Evolutionary conservation across 2,329 filamentous ascomycete genomes (phyloP).

Genomic region (Diaporthe citriasiana): DNA sequence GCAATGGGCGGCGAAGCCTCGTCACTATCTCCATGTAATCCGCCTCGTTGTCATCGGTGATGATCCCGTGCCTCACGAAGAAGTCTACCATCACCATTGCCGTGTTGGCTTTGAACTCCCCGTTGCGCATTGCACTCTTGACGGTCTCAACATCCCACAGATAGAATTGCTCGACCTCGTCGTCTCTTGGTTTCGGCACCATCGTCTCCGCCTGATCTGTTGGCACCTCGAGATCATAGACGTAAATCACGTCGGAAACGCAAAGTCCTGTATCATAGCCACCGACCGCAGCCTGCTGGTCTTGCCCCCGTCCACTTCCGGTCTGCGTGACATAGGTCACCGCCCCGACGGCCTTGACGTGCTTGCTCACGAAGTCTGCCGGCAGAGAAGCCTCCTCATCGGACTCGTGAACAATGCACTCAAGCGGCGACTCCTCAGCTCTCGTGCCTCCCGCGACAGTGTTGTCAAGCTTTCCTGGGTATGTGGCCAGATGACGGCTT

Average conservation of each 20-base stretch:
- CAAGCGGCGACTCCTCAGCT: conserved; percentile 72
- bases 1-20: conserved; percentile 60
- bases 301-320: conserved; percentile 73
- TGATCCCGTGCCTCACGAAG: conserved; percentile 80
- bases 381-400: conserved; percentile 79
- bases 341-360: conserved; percentile 68
- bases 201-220: conserved; percentile 62
- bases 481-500: conserved; percentile 75
- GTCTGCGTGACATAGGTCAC: conserved; percentile 78
- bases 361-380: conserved; percentile 67
- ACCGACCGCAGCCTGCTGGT: conserved; percentile 60
- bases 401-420: conserved; percentile 76
- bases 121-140: conserved; percentile 70
- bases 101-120: conserved; percentile 90
- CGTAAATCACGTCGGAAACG: conserved; percentile 78
- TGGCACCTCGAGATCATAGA: conserved; percentile 77
- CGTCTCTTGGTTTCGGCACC: conserved; percentile 77
- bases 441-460: conserved; percentile 80
- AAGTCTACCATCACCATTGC: conserved; percentile 85
- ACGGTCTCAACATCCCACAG: conserved; percentile 75
- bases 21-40: conserved; percentile 78
- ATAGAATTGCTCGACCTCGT: conserved; percentile 83
- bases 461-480: conserved; percentile 79
- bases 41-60: conserved; percentile 79
- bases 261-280: conserved; percentile 71